Evolutionary conservation across 495 filamentous ascomycete species (phyloP).

Genomic region (Penicillium herquei): DNA sequence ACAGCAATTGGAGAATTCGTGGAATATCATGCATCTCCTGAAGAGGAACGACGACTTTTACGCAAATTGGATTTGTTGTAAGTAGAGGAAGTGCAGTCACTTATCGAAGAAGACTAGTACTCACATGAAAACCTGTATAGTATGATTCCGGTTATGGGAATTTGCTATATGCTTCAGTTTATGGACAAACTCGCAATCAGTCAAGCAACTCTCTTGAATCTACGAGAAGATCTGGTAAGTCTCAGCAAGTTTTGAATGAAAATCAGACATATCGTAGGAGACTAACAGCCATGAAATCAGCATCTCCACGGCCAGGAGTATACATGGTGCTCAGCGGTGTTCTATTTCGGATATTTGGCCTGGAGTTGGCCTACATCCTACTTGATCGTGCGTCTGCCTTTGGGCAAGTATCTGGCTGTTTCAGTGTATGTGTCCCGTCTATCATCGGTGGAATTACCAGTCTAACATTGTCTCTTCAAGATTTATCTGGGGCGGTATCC

Average conservation of each 20-base stretch:
- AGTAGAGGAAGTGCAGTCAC: background rate
- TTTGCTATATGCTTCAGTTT: slow-evolving; percentile 51
- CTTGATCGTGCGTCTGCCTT: slow-evolving; percentile 51
- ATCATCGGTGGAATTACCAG: too few species aligned
- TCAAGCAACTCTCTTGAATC: slow-evolving; percentile 51
- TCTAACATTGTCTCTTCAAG: background rate
- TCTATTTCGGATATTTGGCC: slow-evolving; percentile 51
- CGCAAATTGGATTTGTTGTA: slow-evolving; percentile 37
- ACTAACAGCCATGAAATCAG: slow-evolving; percentile 5
- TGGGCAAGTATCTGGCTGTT: slow-evolving; percentile 49
- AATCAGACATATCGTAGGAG: background rate
- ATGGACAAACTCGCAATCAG: slow-evolving; percentile 59
- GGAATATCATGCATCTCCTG: slow-evolving; percentile 27
- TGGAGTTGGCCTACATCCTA: slow-evolving; percentile 50
- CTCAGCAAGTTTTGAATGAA: background rate
- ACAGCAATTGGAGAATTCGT: slow-evolving; percentile 34
- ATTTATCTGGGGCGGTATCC: slow-evolving; percentile 22
- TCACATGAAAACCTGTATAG: slow-evolving; percentile 5
- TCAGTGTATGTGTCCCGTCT: slow-evolving; percentile 1
- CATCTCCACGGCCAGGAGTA: slow-evolving; percentile 41
- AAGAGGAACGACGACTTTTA: slow-evolving; percentile 21
- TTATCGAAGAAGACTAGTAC: background rate
- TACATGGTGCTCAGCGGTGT: slow-evolving; percentile 44
- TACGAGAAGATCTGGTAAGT: slow-evolving; percentile 37
- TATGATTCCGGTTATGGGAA: slow-evolving; percentile 49